phyloP scores from a whole-genome alignment of 305 asterid species.

The Solanum chacoense region DNA sequence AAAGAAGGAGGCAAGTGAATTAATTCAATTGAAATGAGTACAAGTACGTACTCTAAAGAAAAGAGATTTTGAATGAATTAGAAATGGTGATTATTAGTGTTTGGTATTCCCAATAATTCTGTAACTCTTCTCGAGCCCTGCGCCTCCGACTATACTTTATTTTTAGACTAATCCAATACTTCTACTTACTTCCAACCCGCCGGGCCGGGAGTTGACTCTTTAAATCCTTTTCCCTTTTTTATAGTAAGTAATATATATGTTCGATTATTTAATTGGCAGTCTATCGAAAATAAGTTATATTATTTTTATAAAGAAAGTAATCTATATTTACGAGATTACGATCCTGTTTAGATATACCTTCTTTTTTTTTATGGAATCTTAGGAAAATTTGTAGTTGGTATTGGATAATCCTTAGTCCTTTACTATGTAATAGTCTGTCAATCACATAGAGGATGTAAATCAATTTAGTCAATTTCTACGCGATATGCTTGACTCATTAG shows the following conservation, averaged over 20 bases:
- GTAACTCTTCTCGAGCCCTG: slow-evolving; percentile 5
- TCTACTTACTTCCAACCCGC: not conserved
- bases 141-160: not conserved
- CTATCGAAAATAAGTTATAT: too few relatives aligned
- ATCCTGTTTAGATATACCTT: not conserved
- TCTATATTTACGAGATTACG: not conserved
- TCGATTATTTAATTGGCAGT: too few relatives aligned
- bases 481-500: not conserved
- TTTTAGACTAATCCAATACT: not conserved
- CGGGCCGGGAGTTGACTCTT: not conserved
- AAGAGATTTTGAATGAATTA: not conserved
- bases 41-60: slow-evolving; percentile 1
- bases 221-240: too few relatives aligned
- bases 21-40: slow-evolving; percentile 4
- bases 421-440: not conserved
- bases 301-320: too few relatives aligned
- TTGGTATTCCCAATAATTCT: not conserved
- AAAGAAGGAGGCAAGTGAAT: not conserved
- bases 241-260: too few relatives aligned
- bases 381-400: not conserved
- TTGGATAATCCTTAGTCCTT: too few relatives aligned
- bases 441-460: too few relatives aligned
- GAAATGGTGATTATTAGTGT: not conserved
- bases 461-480: not conserved
- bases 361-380: too few relatives aligned